phyloP scores from a whole-genome alignment of 768 basidiomycete genomes.

The Gymnopilus dilepis region DNA sequence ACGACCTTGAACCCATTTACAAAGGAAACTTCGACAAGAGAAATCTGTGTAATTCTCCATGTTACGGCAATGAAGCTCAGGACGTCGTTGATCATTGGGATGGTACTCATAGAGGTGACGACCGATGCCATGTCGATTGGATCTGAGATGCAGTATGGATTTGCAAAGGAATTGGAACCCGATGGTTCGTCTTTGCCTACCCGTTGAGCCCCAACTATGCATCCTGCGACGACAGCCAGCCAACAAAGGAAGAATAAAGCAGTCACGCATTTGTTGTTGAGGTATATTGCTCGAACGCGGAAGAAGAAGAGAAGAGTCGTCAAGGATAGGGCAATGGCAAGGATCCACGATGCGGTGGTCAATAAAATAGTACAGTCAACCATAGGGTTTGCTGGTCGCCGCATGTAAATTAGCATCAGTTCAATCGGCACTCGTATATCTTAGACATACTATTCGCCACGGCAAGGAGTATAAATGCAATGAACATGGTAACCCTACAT shows the following conservation, averaged over 20 bases:
- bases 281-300: conserved; percentile 28
- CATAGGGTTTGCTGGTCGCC: neutral
- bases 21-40: conserved; percentile 6
- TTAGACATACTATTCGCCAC: no score
- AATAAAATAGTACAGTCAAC: neutral
- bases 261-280: conserved; percentile 19
- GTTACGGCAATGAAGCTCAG: conserved; percentile 37
- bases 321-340: conserved; percentile 11
- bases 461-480: no score
- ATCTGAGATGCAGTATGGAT: conserved; percentile 5
- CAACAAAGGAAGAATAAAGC: conserved; percentile 13
- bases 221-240: conserved; percentile 10
- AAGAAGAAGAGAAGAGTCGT: conserved; percentile 31
- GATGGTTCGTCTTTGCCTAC: no score
- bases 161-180: neutral
- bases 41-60: conserved; percentile 27
- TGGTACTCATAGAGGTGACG: conserved; percentile 22
- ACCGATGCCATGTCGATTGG: conserved; percentile 10
- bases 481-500: no score
- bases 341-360: neutral
- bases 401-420: no score
- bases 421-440: no score
- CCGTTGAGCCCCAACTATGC: neutral
- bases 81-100: conserved; percentile 32
- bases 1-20: conserved; percentile 15